These are phyloP conservation scores for Colletotrichum sp. DNA, from an alignment of 2,329 filamentous ascomycete genomes.

Conservation along the genomic window DNA sequence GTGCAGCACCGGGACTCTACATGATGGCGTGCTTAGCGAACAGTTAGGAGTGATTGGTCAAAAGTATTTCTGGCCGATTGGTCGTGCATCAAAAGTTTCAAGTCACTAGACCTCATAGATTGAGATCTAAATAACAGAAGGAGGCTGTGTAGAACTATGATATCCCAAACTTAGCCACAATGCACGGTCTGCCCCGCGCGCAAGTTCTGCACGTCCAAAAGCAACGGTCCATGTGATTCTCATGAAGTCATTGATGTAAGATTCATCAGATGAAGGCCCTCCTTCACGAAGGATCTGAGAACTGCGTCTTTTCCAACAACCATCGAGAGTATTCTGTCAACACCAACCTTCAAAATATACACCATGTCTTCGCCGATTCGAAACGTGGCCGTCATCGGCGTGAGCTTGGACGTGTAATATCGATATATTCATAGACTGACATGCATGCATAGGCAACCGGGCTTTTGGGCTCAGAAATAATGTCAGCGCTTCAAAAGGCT, in stretches of 20 bases:
- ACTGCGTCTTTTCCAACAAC: background rate
- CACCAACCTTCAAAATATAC: rapidly evolving
- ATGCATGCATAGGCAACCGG: constrained; percentile 28
- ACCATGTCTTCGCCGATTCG: background rate
- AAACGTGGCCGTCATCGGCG: constrained; percentile 1
- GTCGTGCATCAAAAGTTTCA: background rate
- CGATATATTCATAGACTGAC: background rate
- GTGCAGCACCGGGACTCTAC: background rate
- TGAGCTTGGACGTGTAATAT: background rate
- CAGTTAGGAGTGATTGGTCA: background rate
- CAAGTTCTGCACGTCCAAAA: background rate
- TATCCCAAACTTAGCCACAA: background rate
- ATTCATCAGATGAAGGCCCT: background rate
- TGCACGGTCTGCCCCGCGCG: background rate
- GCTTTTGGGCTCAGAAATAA: constrained; percentile 34
- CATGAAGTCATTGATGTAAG: background rate
- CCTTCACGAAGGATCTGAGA: background rate
- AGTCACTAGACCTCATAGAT: background rate
- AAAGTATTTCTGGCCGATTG: background rate
- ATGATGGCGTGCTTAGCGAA: background rate
- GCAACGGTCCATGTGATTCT: background rate
- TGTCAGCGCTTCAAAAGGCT: constrained; percentile 31
- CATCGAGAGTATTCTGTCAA: rapidly evolving
- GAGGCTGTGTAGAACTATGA: background rate
- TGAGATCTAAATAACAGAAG: background rate